Conservation (phyloP, 306 rosid species). For the Cajanus cajan region DNA sequence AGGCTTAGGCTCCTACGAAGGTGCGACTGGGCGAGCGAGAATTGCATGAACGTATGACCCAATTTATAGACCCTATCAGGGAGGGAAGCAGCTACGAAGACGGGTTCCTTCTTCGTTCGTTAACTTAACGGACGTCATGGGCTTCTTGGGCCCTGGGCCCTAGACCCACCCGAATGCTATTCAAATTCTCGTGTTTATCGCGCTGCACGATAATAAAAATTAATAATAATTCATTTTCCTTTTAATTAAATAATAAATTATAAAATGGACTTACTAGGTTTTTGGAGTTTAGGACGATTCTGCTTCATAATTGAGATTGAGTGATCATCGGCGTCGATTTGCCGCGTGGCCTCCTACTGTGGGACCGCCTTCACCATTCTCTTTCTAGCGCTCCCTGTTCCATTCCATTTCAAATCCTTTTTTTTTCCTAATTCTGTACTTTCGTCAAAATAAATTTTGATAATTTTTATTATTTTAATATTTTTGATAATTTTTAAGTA, state of each 20-base stretch:
- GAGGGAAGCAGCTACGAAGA: not conserved
- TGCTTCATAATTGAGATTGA: not conserved
- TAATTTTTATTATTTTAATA: no score
- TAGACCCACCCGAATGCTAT: not conserved
- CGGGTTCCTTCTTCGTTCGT: not conserved
- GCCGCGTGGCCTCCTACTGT: conserved; percentile 56
- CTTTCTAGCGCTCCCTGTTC: not conserved
- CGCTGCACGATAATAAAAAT: no score
- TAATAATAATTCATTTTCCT: not conserved
- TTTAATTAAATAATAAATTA: not conserved
- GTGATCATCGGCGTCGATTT: conserved; percentile 50
- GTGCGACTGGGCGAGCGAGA: conserved; percentile 71
- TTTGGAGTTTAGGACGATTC: not conserved
- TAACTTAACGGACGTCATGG: not conserved
- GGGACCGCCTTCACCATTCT: conserved; percentile 21
- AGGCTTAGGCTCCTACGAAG: not conserved
- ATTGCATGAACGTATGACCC: conserved; percentile 51
- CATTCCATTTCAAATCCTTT: not conserved
- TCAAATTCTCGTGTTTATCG: conserved; percentile 32
- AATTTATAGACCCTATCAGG: conserved; percentile 42
- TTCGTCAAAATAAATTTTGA: no score
- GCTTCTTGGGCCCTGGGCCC: conserved; percentile 44
- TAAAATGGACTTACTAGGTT: not conserved
- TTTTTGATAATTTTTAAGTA: no score
- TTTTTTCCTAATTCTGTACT: not conserved